Percentiles rank a stretch among this genome's conserved stretches.
These are phyloP conservation scores for Camellia oleifera DNA, from an alignment of 179 eudicot species.

Conservation along the genomic window DNA sequence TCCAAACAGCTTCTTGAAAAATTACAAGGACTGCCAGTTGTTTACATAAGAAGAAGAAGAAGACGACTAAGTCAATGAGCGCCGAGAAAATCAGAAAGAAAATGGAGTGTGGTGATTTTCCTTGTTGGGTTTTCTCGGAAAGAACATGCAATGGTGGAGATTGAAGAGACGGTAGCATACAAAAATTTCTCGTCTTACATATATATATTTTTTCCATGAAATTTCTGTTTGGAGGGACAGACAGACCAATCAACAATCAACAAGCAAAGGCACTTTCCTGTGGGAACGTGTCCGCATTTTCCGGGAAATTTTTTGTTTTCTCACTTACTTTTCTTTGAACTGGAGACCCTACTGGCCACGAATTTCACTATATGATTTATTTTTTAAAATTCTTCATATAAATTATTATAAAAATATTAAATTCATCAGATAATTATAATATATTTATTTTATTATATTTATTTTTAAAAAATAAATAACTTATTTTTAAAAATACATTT, in stretches of 20 bases:
- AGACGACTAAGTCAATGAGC: constrained; percentile 2
- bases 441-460: too few species aligned
- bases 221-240: neutral
- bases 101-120: neutral
- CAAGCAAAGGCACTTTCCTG: neutral
- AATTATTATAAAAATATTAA: too few species aligned
- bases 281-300: neutral
- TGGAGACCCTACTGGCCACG: neutral
- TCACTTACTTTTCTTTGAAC: neutral
- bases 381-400: too few species aligned
- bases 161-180: too few species aligned
- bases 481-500: too few species aligned
- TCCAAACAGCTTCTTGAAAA: neutral
- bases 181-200: too few species aligned
- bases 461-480: too few species aligned
- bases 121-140: neutral
- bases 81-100: neutral
- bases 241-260: constrained; percentile 7
- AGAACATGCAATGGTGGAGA: neutral
- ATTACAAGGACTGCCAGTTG: neutral
- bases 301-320: constrained; percentile 2
- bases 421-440: too few species aligned
- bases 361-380: too few species aligned
- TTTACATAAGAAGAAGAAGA: neutral
- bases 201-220: neutral